Evolutionary conservation across 108 stramenopile species (phyloP).

Genomic region (Nitzschia inconspicua): DNA sequence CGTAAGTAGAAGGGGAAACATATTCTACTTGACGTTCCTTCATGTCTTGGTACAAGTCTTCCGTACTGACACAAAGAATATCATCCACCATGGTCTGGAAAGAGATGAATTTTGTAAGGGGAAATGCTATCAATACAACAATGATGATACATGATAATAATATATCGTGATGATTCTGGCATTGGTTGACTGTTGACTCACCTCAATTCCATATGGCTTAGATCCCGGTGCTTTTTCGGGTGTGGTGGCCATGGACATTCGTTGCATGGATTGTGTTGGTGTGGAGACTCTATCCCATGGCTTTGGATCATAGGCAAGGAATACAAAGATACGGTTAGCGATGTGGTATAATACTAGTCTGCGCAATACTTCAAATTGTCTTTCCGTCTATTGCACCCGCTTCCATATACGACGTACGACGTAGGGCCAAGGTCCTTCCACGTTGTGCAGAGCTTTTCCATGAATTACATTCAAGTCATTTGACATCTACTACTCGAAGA

Average conservation of each 20-base stretch:
- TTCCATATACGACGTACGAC: too few relatives aligned
- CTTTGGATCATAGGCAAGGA: conserved; percentile 14
- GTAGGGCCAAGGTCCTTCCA: too few relatives aligned
- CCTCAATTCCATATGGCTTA: conserved; percentile 67
- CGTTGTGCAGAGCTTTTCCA: too few relatives aligned
- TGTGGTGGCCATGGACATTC: conserved; percentile 28
- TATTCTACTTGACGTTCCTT: conserved; percentile 69
- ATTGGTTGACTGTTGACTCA: conserved; percentile 25
- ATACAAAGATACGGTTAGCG: not conserved
- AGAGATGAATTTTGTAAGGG: not conserved
- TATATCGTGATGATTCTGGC: too few relatives aligned
- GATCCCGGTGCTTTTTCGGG: conserved; percentile 39
- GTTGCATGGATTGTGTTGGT: conserved; percentile 32
- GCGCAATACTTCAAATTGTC: too few relatives aligned
- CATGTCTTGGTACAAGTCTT: conserved; percentile 83
- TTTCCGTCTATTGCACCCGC: too few relatives aligned
- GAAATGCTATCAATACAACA: not conserved
- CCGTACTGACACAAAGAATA: conserved; percentile 55
- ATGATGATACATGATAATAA: too few relatives aligned
- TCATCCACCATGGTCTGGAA: conserved; percentile 51
- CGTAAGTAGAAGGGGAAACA: conserved; percentile 66
- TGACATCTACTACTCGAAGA: too few relatives aligned
- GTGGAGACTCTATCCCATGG: conserved; percentile 46
- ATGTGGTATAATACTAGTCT: not conserved
- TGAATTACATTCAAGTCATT: too few relatives aligned